Conservation (phyloP, 805 yeast species). For the Spathaspora hagerdaliae region DNA sequence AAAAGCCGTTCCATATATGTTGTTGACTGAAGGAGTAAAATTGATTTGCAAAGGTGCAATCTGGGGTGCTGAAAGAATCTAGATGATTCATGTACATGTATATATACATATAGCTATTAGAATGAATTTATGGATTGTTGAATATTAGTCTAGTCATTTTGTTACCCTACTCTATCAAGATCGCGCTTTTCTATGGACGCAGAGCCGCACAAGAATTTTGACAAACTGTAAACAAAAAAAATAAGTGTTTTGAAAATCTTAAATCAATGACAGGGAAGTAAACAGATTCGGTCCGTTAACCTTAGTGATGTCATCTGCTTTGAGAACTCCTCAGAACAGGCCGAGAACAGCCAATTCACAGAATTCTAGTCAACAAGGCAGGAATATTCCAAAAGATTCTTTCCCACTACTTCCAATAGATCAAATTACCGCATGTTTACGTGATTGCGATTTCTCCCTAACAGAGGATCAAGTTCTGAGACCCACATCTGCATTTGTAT, state of each 20-base stretch:
- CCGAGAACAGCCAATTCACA: no score
- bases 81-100: background rate
- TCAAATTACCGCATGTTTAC: slow-evolving; percentile 57
- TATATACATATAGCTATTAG: background rate
- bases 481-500: slow-evolving; percentile 57
- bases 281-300: no score
- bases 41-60: slow-evolving; percentile 82
- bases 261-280: no score
- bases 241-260: no score
- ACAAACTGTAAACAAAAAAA: no score
- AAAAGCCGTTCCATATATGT: slow-evolving; percentile 85
- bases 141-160: background rate
- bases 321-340: no score
- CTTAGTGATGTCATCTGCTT: no score
- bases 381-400: slow-evolving; percentile 32
- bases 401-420: slow-evolving; percentile 61
- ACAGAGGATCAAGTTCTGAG: slow-evolving; percentile 54
- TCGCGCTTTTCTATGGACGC: no score
- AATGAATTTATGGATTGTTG: background rate
- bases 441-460: slow-evolving; percentile 57
- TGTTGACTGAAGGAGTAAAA: slow-evolving; percentile 85
- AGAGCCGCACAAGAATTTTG: no score
- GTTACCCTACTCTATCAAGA: no score
- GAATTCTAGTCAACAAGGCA: background rate
- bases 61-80: slow-evolving; percentile 79